These are phyloP conservation scores for Tetrapisispora namnaoensis DNA, from an alignment of 805 yeast species.

Conservation along the genomic window DNA sequence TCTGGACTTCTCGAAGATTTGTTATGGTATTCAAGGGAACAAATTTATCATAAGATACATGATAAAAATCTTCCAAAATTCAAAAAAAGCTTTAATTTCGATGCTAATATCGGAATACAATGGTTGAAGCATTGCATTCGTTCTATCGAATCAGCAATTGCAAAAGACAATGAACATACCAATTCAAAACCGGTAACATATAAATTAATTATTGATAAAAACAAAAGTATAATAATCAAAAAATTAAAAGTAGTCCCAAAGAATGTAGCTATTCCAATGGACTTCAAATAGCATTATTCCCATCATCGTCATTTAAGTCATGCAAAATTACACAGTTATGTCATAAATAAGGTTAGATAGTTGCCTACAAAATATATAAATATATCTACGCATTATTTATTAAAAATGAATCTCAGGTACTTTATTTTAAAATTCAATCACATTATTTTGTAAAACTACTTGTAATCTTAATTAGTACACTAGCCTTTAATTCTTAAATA, in stretches of 20 bases:
- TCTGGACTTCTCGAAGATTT: conserved; percentile 20
- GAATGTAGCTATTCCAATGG: conserved; percentile 5
- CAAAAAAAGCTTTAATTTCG: conserved; percentile 14
- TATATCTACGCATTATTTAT: too few relatives aligned
- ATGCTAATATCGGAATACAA: conserved; percentile 19
- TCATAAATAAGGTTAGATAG: too few relatives aligned
- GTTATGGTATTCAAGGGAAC: conserved; percentile 14
- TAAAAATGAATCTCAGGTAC: too few relatives aligned
- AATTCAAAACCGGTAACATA: not conserved
- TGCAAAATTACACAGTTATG: too few relatives aligned
- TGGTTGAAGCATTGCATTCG: conserved; percentile 21
- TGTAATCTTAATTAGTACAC: too few relatives aligned
- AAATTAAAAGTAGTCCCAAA: conserved; percentile 4
- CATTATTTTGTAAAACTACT: too few relatives aligned
- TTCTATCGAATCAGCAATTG: conserved; percentile 11
- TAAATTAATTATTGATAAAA: conserved; percentile 5
- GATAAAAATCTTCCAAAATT: conserved; percentile 9
- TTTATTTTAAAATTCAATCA: too few relatives aligned
- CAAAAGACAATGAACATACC: not conserved
- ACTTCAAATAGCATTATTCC: not conserved
- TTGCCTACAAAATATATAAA: too few relatives aligned
- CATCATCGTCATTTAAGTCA: not conserved
- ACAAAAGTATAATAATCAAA: not conserved
- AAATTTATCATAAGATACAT: conserved; percentile 15
- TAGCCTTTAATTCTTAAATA: too few relatives aligned